Percentiles rank a stretch among this genome's conserved stretches.
Evolutionary conservation across 2,329 filamentous ascomycete genomes (phyloP).

Genomic region (Aspergillus neotritici): DNA sequence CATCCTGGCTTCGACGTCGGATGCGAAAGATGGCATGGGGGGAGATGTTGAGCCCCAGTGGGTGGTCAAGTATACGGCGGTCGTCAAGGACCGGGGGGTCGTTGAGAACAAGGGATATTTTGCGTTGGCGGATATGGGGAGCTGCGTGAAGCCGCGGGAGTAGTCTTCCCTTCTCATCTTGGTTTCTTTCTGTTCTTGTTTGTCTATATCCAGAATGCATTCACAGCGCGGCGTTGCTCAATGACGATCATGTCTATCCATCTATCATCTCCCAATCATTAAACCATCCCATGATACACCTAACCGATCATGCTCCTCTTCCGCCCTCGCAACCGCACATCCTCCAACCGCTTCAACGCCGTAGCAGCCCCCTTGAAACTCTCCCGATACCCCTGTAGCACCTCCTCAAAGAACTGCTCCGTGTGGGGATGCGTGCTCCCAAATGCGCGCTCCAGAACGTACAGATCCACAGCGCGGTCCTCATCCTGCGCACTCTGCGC

Average conservation of each 20-base stretch:
- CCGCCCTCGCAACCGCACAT: constrained; percentile 85
- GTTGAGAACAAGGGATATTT: constrained; percentile 99
- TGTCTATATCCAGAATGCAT: not conserved
- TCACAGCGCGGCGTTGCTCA: constrained; percentile 20
- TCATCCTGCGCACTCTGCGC: constrained; percentile 77
- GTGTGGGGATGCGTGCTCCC: constrained; percentile 87
- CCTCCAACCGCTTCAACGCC: constrained; percentile 77
- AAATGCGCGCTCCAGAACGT: constrained; percentile 92
- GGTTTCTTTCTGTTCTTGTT: constrained; percentile 9
- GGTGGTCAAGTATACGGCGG: constrained; percentile 96
- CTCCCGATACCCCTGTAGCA: constrained; percentile 68
- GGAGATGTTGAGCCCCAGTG: constrained; percentile 82
- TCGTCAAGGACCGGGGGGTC: constrained; percentile 86
- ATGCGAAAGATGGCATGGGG: constrained; percentile 52
- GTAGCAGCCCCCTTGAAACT: constrained; percentile 68
- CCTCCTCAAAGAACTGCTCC: constrained; percentile 66
- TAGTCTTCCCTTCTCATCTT: constrained; percentile 15
- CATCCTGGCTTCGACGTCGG: constrained; percentile 60
- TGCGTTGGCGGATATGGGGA: constrained; percentile 68
- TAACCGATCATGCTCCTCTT: constrained; percentile 97
- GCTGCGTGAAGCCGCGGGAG: constrained; percentile 34
- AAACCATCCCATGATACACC: constrained; percentile 15
- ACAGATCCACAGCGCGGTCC: constrained; percentile 90
- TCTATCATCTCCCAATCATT: not conserved
- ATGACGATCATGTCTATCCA: too few species aligned